Evolutionary conservation across 139 green algal genomes (phyloP).

Genomic region (Chloropicon primus): DNA sequence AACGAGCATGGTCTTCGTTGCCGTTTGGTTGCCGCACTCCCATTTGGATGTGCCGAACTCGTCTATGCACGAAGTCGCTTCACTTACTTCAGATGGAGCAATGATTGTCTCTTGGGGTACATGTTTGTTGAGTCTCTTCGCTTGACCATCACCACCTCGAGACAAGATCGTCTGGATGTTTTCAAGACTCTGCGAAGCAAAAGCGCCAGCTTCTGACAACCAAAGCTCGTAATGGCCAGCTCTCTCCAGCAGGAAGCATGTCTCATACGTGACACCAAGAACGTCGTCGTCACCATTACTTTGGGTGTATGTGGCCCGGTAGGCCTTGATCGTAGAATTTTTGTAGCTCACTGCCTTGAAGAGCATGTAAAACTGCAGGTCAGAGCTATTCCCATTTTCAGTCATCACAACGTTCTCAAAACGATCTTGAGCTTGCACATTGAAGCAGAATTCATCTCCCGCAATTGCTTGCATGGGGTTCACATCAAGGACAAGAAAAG

Average conservation of each 20-base stretch:
- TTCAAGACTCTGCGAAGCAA: not conserved
- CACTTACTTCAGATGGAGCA: not conserved
- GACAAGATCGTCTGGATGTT: not conserved
- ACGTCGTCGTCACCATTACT: not conserved
- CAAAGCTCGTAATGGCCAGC: not conserved
- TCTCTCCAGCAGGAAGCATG: not conserved
- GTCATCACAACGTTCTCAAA: not conserved
- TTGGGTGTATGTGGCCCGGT: not conserved
- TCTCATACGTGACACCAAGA: not conserved
- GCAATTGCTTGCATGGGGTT: not conserved
- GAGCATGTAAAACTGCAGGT: not conserved
- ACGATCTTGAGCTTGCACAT: not conserved
- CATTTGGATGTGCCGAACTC: not conserved
- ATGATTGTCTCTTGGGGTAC: not conserved
- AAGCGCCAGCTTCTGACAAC: not conserved
- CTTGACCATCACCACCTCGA: not conserved
- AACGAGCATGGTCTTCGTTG: not conserved
- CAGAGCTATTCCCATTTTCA: not conserved
- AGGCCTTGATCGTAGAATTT: not conserved
- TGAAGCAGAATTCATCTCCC: not conserved
- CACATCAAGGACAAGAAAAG: not conserved
- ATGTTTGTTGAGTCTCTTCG: not conserved
- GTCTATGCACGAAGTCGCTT: not conserved
- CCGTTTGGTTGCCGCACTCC: not conserved
- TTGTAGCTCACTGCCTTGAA: not conserved